phyloP scores from a whole-genome alignment of 139 green algal genomes.

The Parachlorella kessleri region DNA sequence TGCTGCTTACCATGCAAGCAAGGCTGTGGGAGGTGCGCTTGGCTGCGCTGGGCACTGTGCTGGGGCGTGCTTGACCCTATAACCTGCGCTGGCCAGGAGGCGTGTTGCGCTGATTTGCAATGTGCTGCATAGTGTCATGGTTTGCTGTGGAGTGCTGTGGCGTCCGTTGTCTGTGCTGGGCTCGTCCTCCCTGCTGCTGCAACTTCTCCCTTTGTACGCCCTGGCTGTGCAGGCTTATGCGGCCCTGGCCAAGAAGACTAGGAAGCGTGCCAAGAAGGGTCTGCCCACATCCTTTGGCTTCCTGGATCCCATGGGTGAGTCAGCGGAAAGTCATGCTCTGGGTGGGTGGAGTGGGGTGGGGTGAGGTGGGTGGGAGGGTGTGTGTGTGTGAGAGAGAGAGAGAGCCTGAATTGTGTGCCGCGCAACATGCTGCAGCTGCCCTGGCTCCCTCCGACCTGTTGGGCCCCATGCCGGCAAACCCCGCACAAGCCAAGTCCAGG shows the following conservation, averaged over 20 bases:
- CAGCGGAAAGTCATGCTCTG: neutral
- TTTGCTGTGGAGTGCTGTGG: no score
- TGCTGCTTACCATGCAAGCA: neutral
- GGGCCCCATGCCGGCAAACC: no score
- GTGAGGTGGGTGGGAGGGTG: neutral
- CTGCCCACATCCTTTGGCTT: neutral
- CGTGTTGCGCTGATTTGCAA: no score
- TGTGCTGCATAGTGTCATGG: no score
- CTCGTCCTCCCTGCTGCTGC: no score
- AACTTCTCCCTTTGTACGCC: no score
- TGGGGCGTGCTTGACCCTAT: no score
- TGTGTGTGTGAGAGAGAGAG: constrained; percentile 14
- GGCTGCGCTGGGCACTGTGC: neutral
- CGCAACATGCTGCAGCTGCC: no score
- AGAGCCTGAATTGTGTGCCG: no score
- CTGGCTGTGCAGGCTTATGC: neutral
- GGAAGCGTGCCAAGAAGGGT: constrained; percentile 39
- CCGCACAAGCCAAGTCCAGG: neutral
- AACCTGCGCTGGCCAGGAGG: no score
- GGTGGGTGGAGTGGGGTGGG: constrained; percentile 4
- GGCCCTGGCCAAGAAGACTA: constrained; percentile 30
- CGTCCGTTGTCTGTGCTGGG: no score
- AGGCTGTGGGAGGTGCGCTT: neutral
- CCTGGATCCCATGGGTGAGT: constrained; percentile 37
- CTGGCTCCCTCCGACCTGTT: no score